Base-by-base conservation (phyloP, 345 rosid genomes). In the Gossypium australe region DNA sequence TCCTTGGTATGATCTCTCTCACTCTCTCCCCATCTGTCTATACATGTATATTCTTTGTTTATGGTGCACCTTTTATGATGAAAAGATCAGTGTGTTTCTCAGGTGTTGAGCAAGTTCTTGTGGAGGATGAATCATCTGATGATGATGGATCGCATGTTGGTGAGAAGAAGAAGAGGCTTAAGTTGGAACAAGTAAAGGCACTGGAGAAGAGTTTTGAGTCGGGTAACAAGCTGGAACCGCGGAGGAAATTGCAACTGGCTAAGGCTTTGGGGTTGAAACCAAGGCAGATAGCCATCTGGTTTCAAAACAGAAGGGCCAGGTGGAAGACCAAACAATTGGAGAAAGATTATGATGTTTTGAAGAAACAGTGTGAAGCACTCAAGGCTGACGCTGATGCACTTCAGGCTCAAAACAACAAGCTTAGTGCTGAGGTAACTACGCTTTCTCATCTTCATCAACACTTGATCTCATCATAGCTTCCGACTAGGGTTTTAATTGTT, bases 281-380 rank as follows among this genome's bases (percentile, higher is more conserved):
- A 3, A 80, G 94, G 52, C 94, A 90, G 77, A 71, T 90, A 55
- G 92, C 94, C 3, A 90, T 90, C 3, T 90, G 94, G 94, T 90
- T 90, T 74, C 94, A 90, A 75, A 90, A 88, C 79, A 82, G 92
- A 68, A 85, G 94, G 76, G 94, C 92, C 34, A 81, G 94, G 47
- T 90, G 94, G 94, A 90, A 90, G 84, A 87, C 94, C 44, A 90
- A 90, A 81, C 92, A 88, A 78, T 82, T 88, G 67, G 92, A 90
- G 82, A 87, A 83, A 74, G 92, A 88, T 69, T 90, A 90, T 79
- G 89, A 83, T 67, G 86, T 83, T 49, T 77, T 90, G 77, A 90
- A 87, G 83, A 84, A 85, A 82, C 91, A 87, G 77, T 87, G 79
- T 70, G 94, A 90, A 72, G 78, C 80, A 17, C 81, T 90, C 77